Evolutionary conservation across 805 yeast species (phyloP), one percentile per base, ranked within the genome.

Genomic region (Grigorovia humatica): DNA sequence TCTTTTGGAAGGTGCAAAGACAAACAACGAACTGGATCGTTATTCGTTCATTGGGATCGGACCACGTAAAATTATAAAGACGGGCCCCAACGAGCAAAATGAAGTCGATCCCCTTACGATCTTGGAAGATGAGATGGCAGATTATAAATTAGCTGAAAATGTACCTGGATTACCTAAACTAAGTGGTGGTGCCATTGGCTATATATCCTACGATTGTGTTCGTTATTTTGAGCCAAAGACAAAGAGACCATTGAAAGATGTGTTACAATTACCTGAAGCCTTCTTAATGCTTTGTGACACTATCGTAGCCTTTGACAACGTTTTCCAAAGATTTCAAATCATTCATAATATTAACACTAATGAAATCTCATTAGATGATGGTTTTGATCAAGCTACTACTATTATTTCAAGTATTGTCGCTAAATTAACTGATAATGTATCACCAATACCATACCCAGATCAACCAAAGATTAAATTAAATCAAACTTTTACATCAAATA

Each of bases 161-260:
- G 71, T 88, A 48, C 95, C 95, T 0, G 95, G 95, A 44, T 72
- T 90, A 48, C 88, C 96, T 13, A 79, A 77, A 56, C 72, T 89
- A 52, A 83, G 90, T 59, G 99, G 99, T 52, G 99, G 99, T 56
- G 98, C 98, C 6, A 78, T 91, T 51, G 99, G 99, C 1, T 93
- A 89, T 65, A 82, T 93, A 45, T 88, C 97, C 1, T 93, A 93
- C 63, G 99, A 93, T 68, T 93, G 99, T 73, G 85, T 93, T 63
- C 86, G 88, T 66, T 93, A 93, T 69, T 93, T 93, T 59, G 99
- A 93, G 71, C 99, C 99, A 54, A 83, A 77, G 59, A 91, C 98
- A 1, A 77, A 76, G 54, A 79, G 87, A 57, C 76, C 72, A 2
- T 74, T 90, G 59, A 80, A 84, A 58, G 98, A 93, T 67, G 82